Evolutionary conservation across 2,329 filamentous ascomycete species (phyloP), one percentile per base, ranked within the genome.

Genomic region (Orbilia javanica): DNA sequence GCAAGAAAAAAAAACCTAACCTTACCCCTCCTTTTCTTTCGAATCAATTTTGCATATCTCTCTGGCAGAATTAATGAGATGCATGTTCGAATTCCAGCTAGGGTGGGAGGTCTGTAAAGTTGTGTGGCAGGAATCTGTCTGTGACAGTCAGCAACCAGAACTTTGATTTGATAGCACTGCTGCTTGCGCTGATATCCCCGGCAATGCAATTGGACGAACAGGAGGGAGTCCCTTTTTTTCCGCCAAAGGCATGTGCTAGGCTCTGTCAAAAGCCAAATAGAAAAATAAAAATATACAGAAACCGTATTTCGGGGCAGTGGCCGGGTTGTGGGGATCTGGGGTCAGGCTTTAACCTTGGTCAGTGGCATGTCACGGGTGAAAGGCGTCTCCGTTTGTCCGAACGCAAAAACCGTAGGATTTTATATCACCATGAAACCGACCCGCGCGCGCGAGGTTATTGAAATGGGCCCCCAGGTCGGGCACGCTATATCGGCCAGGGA

Each of bases 321-420:
- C 67, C 74, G 67, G 74, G 67, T 55, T 78, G 74, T 68, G 62
- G 67, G 67, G 74, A 62, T 63, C 42, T 25, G 39, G 34, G 53
- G 53, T 29, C 11, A n/a, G 36, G 68, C 52, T 53, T 72, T 72
- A 50, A 62, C 57, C 57, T n/a, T 34, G 67, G 67, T 63, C 39
- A 36, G 53, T 52, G 39, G 48, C 27, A 55, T 57, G 57, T 66
- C 66, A 72, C 74, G 74, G 74, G 74, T 78, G 74, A 78, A 78
- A 67, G 74, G 74, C 62, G 65, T 25, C 74, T 78, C 74, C 74
- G 63, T 78, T 78, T 67, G 74, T 78, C 74, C 74, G 74, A 66
- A 62, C 29, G 15, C 46, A 65, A 48, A 70, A 34, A 60, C 22
- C 52, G 10, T 27, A 27, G 31, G 46, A 29, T 29, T 69, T 75